Evolutionary conservation across 164 flowering plant species (phyloP).

Genomic region (Stephania cephalantha): DNA sequence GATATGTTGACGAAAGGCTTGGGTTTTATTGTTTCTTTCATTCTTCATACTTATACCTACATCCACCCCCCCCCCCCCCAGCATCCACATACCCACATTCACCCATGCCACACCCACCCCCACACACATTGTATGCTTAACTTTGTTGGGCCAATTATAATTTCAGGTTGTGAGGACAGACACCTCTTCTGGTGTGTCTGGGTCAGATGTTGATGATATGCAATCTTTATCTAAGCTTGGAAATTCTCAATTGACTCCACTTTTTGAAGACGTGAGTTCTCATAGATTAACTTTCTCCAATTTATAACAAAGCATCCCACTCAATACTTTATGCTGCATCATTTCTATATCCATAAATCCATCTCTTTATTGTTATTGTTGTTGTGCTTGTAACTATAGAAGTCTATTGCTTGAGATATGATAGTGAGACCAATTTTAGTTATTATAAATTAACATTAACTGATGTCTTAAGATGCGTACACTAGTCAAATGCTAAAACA

Average conservation of each 20-base stretch:
- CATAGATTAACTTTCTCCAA: background rate
- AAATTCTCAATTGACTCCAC: slow-evolving; percentile 18
- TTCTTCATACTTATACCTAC: background rate
- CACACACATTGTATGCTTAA: background rate
- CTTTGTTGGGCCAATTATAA: background rate
- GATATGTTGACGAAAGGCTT: slow-evolving; percentile 1
- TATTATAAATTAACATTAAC: background rate
- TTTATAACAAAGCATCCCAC: background rate
- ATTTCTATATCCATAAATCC: background rate
- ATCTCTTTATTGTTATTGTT: background rate
- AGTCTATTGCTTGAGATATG: background rate
- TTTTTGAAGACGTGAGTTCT: slow-evolving; percentile 20
- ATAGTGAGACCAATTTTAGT: background rate
- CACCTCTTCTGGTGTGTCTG: slow-evolving; percentile 26
- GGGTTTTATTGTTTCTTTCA: background rate
- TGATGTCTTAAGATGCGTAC: background rate
- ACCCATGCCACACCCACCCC: too few species aligned
- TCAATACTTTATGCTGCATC: background rate
- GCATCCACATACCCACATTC: too few species aligned
- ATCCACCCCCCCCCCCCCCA: too few species aligned
- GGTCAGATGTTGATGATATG: slow-evolving; percentile 23
- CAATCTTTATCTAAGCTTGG: slow-evolving; percentile 8
- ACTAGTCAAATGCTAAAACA: background rate
- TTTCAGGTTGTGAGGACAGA: slow-evolving; percentile 30
- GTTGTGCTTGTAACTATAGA: background rate